Base-by-base conservation (phyloP, 768 basidiomycete genomes). In the Lyophyllum semitale region DNA sequence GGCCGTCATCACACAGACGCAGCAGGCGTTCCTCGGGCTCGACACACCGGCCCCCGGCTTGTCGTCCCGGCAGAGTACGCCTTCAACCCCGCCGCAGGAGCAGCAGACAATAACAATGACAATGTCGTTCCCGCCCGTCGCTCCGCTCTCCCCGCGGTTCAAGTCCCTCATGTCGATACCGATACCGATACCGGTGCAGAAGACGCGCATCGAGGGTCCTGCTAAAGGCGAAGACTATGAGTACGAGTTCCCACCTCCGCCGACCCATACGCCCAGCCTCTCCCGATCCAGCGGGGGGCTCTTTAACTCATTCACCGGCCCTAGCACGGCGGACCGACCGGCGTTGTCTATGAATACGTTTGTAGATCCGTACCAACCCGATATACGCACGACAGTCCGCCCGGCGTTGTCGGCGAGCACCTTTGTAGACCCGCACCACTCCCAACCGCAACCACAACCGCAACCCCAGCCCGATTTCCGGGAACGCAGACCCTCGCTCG, bases 401-500 rank as follows among this genome's bases (percentile, higher is more conserved):
- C n/a, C n/a, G n/a, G n/a, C n/a, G n/a, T n/a, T n/a, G n/a, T n/a
- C n/a, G n/a, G n/a, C n/a, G n/a, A n/a, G n/a, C n/a, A n/a, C n/a
- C n/a, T n/a, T n/a, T n/a, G n/a, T n/a, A n/a, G n/a, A n/a, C n/a
- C n/a, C n/a, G n/a, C n/a, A n/a, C n/a, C n/a, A n/a, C n/a, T n/a
- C n/a, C n/a, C n/a, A n/a, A n/a, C n/a, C n/a, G n/a, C n/a, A n/a
- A n/a, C n/a, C n/a, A n/a, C n/a, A n/a, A n/a, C n/a, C n/a, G n/a
- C n/a, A n/a, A n/a, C n/a, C n/a, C n/a, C n/a, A n/a, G n/a, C n/a
- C n/a, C n/a, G n/a, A n/a, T n/a, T n/a, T n/a, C n/a, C n/a, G n/a
- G 1, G 57, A 52, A 33, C 70, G 68, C 9, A 54, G 65, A 5
- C 69, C 73, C 0, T 72, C 73, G 2, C 55, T 68, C 23, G 68